phyloP scores from a whole-genome alignment of 2,329 filamentous ascomycete species.

The Lasiodiplodia hormozganensis region DNA sequence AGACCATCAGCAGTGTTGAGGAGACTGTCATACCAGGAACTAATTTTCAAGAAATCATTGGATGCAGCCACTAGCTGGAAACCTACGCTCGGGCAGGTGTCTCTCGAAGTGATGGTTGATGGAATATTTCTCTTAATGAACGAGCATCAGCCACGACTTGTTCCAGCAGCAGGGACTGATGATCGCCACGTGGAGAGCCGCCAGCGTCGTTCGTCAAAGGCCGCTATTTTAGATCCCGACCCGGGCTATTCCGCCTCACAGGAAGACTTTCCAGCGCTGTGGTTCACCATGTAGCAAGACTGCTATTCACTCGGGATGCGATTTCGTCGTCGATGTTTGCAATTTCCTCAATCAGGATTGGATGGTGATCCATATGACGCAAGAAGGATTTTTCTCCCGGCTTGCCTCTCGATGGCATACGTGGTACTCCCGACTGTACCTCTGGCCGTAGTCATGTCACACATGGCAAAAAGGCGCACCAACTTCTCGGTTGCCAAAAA shows the following conservation, averaged over 20 bases:
- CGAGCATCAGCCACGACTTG: neutral
- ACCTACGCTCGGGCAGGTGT: neutral
- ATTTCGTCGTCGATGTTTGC: neutral
- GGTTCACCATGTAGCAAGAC: neutral
- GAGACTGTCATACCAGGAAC: neutral
- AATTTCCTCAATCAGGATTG: neutral
- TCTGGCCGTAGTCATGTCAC: neutral
- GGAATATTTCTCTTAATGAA: neutral
- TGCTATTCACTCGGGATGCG: neutral
- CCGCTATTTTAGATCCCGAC: neutral
- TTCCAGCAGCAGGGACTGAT: neutral
- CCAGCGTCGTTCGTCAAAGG: neutral
- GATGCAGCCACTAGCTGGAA: neutral
- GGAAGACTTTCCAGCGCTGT: constrained; percentile 1
- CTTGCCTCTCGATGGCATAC: neutral
- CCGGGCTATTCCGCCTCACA: constrained; percentile 8
- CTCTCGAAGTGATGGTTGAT: neutral
- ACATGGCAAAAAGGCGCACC: neutral
- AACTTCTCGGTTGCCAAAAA: neutral
- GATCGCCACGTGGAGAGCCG: constrained; percentile 14
- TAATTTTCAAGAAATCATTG: neutral
- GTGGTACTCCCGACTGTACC: neutral
- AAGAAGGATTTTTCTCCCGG: neutral
- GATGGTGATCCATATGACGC: neutral
- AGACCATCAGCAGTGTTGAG: neutral